phyloP scores from a whole-genome alignment of 306 rosid species.

The Vigna angularis region DNA sequence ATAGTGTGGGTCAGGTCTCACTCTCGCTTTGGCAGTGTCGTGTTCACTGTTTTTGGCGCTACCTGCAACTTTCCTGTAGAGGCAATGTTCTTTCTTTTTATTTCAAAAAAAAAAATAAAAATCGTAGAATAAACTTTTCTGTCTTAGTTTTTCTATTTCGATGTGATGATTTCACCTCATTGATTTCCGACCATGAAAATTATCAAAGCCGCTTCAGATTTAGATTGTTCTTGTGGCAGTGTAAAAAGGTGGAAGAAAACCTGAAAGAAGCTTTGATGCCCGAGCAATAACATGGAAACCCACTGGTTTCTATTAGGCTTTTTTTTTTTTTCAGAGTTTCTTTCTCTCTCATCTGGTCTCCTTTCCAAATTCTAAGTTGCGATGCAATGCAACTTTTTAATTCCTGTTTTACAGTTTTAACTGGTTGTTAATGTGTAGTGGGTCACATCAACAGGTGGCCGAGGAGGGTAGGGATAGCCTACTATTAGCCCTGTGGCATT shows the following conservation, averaged over 20 bases:
- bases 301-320: conserved; percentile 21
- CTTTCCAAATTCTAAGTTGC: conserved; percentile 33
- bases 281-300: conserved; percentile 40
- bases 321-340: neutral
- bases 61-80: conserved; percentile 46
- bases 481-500: conserved; percentile 45
- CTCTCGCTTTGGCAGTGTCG: conserved; percentile 50
- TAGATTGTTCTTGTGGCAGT: conserved; percentile 51
- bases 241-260: neutral
- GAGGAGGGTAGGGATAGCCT: conserved; percentile 53
- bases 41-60: conserved; percentile 49
- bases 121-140: neutral
- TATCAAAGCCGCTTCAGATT: conserved; percentile 35
- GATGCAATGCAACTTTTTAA: conserved; percentile 1
- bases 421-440: conserved; percentile 61
- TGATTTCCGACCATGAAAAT: conserved; percentile 37
- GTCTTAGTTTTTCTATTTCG: neutral
- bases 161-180: conserved; percentile 18
- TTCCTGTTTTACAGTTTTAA: conserved; percentile 51
- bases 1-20: conserved; percentile 52
- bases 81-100: conserved; percentile 38
- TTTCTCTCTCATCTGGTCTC: conserved; percentile 35
- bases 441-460: conserved; percentile 71
- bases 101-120: neutral
- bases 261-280: conserved; percentile 34